Conservation (phyloP, 2,329 filamentous ascomycete genomes). For the Phaeosphaeria sp. region DNA sequence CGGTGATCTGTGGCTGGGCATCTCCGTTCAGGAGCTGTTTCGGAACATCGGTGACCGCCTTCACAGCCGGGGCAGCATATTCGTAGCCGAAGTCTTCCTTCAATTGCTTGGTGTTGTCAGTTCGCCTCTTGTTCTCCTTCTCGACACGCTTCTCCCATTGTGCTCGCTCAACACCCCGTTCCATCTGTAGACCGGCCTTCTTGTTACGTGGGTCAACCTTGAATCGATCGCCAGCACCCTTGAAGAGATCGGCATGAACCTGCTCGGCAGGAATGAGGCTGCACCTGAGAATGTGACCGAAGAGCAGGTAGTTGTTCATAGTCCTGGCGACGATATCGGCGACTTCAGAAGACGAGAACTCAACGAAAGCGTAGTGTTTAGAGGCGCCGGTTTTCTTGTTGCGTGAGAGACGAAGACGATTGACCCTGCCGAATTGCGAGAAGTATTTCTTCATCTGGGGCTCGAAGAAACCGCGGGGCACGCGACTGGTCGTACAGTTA, state of each 20-base stretch:
- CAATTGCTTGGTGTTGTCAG: conserved; percentile 73
- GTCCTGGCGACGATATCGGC: conserved; percentile 92
- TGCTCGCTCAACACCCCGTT: conserved; percentile 73
- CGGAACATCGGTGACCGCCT: conserved; percentile 59
- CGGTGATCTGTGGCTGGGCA: conserved; percentile 32
- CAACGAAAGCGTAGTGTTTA: conserved; percentile 94
- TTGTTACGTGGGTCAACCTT: conserved; percentile 88
- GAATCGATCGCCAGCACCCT: conserved; percentile 88
- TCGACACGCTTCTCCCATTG: conserved; percentile 79
- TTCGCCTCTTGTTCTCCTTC: conserved; percentile 74
- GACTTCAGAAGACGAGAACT: conserved; percentile 79
- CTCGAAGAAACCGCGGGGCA: conserved; percentile 97
- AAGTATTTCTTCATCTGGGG: conserved; percentile 94
- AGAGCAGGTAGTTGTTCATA: conserved; percentile 97
- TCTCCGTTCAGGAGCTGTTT: conserved; percentile 36
- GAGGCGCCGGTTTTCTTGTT: conserved; percentile 90
- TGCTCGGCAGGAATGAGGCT: conserved; percentile 77
- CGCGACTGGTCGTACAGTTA: conserved; percentile 60
- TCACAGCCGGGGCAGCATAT: conserved; percentile 76
- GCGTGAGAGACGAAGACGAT: conserved; percentile 79
- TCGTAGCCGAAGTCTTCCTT: conserved; percentile 84
- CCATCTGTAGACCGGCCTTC: conserved; percentile 77
- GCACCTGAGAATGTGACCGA: conserved; percentile 91
- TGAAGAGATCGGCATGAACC: conserved; percentile 82
- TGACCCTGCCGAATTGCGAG: conserved; percentile 86